These are phyloP conservation scores for Neurospora cerealis DNA, from an alignment of 495 filamentous ascomycete species.

Conservation along the genomic window DNA sequence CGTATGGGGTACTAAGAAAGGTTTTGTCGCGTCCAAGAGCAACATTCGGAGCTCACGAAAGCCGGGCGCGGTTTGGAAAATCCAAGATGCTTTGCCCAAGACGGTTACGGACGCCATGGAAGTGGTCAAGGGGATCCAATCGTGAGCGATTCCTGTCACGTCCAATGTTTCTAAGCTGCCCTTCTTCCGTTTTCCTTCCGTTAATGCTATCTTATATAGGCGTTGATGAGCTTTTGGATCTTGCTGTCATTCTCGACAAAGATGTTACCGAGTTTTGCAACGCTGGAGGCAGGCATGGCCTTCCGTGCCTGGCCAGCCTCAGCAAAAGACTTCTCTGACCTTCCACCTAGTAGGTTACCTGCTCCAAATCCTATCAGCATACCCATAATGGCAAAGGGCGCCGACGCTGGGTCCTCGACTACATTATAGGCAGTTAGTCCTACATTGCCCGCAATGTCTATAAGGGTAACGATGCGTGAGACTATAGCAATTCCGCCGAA, in stretches of 20 bases:
- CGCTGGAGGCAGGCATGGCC: not conserved
- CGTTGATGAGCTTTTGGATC: not conserved
- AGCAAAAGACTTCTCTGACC: not conserved
- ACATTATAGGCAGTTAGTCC: conserved; percentile 11
- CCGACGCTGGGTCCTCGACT: conserved; percentile 8
- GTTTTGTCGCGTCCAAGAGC: too few relatives aligned
- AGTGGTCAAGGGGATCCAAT: too few relatives aligned
- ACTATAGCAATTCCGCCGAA: not conserved
- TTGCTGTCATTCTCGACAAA: not conserved
- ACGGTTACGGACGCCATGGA: too few relatives aligned
- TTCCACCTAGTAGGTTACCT: not conserved
- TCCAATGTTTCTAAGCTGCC: too few relatives aligned
- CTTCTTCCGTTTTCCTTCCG: too few relatives aligned
- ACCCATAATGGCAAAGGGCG: conserved; percentile 12
- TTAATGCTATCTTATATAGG: not conserved
- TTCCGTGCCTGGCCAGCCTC: not conserved
- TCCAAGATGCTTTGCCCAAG: too few relatives aligned
- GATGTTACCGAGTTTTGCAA: not conserved
- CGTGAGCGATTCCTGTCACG: too few relatives aligned
- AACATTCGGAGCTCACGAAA: too few relatives aligned
- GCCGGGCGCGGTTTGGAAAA: too few relatives aligned
- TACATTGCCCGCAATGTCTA: conserved; percentile 7
- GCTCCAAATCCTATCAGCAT: conserved; percentile 2
- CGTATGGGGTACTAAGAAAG: too few relatives aligned
- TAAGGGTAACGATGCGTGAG: conserved; percentile 2